A percentile compares a stretch with the other conserved stretches of the same genome.
Conservation (phyloP, 805 yeast genomes). For the Danielozyma ontarioensis region DNA sequence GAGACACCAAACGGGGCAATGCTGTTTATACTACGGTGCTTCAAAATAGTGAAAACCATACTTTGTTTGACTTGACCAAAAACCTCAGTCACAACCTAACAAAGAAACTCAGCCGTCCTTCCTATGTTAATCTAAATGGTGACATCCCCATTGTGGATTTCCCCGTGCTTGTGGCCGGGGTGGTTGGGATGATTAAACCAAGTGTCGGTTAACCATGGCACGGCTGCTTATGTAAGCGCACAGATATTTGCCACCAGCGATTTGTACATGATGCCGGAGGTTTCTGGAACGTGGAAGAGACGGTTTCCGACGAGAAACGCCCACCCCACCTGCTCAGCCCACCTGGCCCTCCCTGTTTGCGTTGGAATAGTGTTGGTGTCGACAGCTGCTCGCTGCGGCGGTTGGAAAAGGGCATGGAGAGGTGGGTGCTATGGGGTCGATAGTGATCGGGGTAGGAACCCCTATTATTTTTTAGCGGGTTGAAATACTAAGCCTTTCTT, state of each 20-base stretch:
- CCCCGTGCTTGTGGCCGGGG: slow-evolving; percentile 17
- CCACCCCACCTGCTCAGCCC: neutral
- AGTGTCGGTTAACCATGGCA: slow-evolving; percentile 4
- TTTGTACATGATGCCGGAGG: too few relatives aligned
- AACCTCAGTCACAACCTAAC: slow-evolving; percentile 38
- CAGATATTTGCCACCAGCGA: too few relatives aligned
- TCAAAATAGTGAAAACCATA: slow-evolving; percentile 37
- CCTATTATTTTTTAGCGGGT: too few relatives aligned
- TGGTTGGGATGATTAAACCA: slow-evolving; percentile 20
- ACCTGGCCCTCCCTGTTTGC: slow-evolving; percentile 1
- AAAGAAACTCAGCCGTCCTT: slow-evolving; percentile 36
- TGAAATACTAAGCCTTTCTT: too few relatives aligned
- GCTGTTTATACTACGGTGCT: slow-evolving; percentile 36
- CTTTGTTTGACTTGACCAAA: slow-evolving; percentile 37
- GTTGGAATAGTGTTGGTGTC: too few relatives aligned
- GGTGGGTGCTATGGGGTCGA: too few relatives aligned
- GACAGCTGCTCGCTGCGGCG: too few relatives aligned
- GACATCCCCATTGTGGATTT: slow-evolving; percentile 28
- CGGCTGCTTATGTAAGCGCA: slow-evolving; percentile 25
- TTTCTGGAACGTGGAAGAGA: neutral
- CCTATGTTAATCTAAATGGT: slow-evolving; percentile 44
- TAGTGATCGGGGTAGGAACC: too few relatives aligned
- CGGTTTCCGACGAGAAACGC: neutral
- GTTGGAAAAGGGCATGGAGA: too few relatives aligned
- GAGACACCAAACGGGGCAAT: slow-evolving; percentile 13